Conservation (phyloP, 129 eudicot genomes). For the Chrysanthemum lavandulifolium region DNA sequence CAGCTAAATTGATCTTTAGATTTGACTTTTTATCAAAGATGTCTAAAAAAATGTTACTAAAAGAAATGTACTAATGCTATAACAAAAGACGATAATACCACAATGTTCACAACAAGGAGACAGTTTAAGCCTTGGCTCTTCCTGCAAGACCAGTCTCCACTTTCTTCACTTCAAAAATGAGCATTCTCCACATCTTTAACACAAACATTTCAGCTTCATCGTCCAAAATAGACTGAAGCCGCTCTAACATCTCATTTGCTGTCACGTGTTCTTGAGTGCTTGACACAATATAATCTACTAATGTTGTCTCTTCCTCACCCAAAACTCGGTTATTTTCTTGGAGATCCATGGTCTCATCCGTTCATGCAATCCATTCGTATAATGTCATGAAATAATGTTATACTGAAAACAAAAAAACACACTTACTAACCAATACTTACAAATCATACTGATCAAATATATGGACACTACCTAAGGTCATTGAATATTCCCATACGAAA, state of each 20-base stretch:
- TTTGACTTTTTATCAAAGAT: constrained; percentile 16
- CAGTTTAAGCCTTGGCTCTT: constrained; percentile 41
- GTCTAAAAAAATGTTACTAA: constrained; percentile 16
- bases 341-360: no score
- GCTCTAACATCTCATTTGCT: constrained; percentile 78
- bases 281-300: constrained; percentile 89
- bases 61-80: constrained; percentile 18
- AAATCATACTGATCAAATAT: no score
- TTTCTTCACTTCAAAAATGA: constrained; percentile 82
- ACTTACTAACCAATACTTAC: no score
- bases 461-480: no score
- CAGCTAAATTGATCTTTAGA: constrained; percentile 21
- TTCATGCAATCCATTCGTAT: no score
- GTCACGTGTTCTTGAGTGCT: constrained; percentile 85
- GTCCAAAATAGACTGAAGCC: constrained; percentile 67
- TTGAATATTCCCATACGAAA: no score
- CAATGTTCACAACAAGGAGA: neutral
- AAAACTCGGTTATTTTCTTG: neutral
- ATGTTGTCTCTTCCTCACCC: constrained; percentile 9
- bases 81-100: constrained; percentile 14
- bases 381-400: no score
- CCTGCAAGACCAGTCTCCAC: constrained; percentile 84
- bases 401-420: no score
- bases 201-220: constrained; percentile 99
- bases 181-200: constrained; percentile 99